phyloP scores from a whole-genome alignment of 2,329 filamentous ascomycete genomes.

The Neocatenulostroma microsporum region DNA sequence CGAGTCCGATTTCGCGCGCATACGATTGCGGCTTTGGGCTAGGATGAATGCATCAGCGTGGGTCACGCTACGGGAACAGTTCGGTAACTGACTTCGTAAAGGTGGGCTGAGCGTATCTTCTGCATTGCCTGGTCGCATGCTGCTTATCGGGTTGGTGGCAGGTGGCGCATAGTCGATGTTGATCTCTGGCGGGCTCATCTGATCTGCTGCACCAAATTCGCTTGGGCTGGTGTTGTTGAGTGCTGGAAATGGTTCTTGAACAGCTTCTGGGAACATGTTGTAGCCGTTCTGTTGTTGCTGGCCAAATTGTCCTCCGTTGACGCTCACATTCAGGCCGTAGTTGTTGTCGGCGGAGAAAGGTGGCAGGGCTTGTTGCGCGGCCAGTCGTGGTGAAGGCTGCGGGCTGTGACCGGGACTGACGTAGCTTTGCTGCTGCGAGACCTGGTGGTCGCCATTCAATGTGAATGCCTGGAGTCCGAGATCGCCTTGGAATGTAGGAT shows the following conservation, averaged over 20 bases:
- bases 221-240: constrained; percentile 38
- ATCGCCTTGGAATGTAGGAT: constrained; percentile 70
- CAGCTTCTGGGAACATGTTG: constrained; percentile 44
- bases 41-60: too few relatives aligned
- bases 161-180: constrained; percentile 87
- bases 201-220: constrained; percentile 60
- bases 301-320: constrained; percentile 43
- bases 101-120: constrained; percentile 79
- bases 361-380: constrained; percentile 53
- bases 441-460: constrained; percentile 56
- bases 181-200: constrained; percentile 88
- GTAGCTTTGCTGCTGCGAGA: constrained; percentile 29
- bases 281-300: constrained; percentile 39
- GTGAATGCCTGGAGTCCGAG: constrained; percentile 72
- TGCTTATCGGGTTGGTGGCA: constrained; percentile 36
- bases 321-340: constrained; percentile 40
- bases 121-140: constrained; percentile 47
- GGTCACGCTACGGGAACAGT: too few relatives aligned
- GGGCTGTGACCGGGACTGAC: constrained; percentile 60
- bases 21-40: constrained; percentile 45
- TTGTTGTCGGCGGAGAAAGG: constrained; percentile 38
- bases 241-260: constrained; percentile 43
- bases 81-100: constrained; percentile 53
- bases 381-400: constrained; percentile 61
- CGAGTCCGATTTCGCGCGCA: constrained; percentile 54